Conservation (phyloP, 1,284 basidiomycete species). For the Wolfiporia cocos region DNA sequence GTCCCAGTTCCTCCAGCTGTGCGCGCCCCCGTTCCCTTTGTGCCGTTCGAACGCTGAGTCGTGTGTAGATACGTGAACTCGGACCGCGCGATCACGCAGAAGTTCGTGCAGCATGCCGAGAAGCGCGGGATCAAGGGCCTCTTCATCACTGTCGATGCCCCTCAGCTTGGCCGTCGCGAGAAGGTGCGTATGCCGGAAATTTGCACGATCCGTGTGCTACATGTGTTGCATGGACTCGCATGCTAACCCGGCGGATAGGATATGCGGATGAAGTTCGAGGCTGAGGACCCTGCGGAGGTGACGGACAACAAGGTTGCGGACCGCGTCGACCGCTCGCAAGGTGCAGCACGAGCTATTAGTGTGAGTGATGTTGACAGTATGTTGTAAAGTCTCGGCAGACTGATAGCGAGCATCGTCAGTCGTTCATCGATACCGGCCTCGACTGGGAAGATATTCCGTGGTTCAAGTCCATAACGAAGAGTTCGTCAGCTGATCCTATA, state of each 20-base stretch:
- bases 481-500: too few relatives aligned
- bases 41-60: not conserved
- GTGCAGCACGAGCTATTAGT: slow-evolving; percentile 92
- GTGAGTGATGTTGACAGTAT: slow-evolving; percentile 41
- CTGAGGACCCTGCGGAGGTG: slow-evolving; percentile 72
- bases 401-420: slow-evolving; percentile 43
- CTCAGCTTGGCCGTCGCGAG: slow-evolving; percentile 86
- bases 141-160: slow-evolving; percentile 92
- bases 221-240: too few relatives aligned
- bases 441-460: slow-evolving; percentile 86
- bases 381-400: too few relatives aligned
- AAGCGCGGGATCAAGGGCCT: slow-evolving; percentile 78
- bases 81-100: slow-evolving; percentile 76
- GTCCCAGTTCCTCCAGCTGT: slow-evolving; percentile 77
- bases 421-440: slow-evolving; percentile 90
- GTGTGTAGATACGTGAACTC: slow-evolving; percentile 73
- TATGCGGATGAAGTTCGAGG: slow-evolving; percentile 95
- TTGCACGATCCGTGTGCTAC: not conserved
- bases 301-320: slow-evolving; percentile 37
- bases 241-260: too few relatives aligned
- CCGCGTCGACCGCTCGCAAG: slow-evolving; percentile 79
- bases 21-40: slow-evolving; percentile 15
- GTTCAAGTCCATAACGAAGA: slow-evolving; percentile 87
- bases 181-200: slow-evolving; percentile 37
- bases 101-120: slow-evolving; percentile 82